Percentiles rank a stretch among this genome's conserved stretches.
These are phyloP conservation scores for Oryza glumipatula DNA, from an alignment of 176 grass and related monocot species.

Conservation along the genomic window DNA sequence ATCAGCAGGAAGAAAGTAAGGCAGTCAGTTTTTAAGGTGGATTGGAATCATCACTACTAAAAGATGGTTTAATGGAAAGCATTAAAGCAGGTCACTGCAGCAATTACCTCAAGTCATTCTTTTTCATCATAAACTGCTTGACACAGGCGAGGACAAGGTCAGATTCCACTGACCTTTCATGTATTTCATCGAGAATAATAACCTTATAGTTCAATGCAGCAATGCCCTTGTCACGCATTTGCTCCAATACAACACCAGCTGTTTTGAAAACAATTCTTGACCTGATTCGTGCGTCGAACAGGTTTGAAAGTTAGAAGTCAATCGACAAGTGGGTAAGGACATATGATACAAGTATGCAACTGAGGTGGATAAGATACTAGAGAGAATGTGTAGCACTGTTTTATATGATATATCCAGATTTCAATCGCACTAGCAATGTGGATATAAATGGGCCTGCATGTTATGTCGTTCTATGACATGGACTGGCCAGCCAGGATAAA, in stretches of 20 bases:
- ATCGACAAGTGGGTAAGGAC: slow-evolving; percentile 10
- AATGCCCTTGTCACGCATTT: slow-evolving; percentile 84
- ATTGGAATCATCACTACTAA: slow-evolving; percentile 14
- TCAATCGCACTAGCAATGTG: not conserved
- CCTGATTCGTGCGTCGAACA: slow-evolving; percentile 51
- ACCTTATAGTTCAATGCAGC: slow-evolving; percentile 86
- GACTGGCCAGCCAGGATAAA: not conserved
- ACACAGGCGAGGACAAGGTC: slow-evolving; percentile 85
- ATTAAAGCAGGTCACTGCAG: slow-evolving; percentile 15
- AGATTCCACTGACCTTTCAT: slow-evolving; percentile 95
- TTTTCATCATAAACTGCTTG: slow-evolving; percentile 93
- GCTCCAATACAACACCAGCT: slow-evolving; percentile 88
- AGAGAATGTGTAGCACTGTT: not conserved
- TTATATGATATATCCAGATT: not conserved
- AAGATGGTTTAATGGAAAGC: not conserved
- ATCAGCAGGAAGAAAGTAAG: slow-evolving; percentile 13
- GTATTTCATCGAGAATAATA: slow-evolving; percentile 97
- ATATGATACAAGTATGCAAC: not conserved
- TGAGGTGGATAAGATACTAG: not conserved
- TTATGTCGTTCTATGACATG: not conserved
- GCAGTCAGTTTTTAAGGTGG: slow-evolving; percentile 26
- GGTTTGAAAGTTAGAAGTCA: not conserved
- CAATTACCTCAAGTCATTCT: slow-evolving; percentile 75
- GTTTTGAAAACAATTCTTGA: slow-evolving; percentile 97
- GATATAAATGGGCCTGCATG: not conserved